Percentiles rank a stretch among this genome's conserved stretches.
phyloP scores from a whole-genome alignment of 495 filamentous ascomycete genomes.

The Aspergillus carlsbadensis region DNA sequence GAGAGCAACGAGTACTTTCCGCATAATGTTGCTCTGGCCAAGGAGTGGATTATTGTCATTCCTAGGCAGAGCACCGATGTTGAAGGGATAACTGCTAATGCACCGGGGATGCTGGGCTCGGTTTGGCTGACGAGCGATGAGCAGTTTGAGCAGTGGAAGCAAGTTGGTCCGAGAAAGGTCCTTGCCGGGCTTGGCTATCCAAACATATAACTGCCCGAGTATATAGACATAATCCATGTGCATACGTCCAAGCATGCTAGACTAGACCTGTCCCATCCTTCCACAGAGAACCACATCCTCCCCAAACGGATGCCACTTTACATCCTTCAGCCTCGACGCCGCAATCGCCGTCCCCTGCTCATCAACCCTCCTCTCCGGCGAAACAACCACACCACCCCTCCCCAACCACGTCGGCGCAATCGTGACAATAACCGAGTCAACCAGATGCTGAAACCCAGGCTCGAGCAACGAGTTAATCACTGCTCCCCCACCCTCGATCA shows the following conservation, averaged over 20 bases:
- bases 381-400: conserved; percentile 71
- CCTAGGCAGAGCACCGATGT: conserved; percentile 26
- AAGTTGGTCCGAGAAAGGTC: conserved; percentile 21
- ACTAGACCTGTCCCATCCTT: conserved; percentile 27
- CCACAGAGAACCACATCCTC: conserved; percentile 78
- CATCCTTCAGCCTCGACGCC: conserved; percentile 59
- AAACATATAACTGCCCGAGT: too few relatives aligned
- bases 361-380: conserved; percentile 49
- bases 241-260: not conserved
- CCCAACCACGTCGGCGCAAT: conserved; percentile 86
- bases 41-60: conserved; percentile 40
- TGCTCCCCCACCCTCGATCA: conserved; percentile 82
- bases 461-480: conserved; percentile 77
- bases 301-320: conserved; percentile 74
- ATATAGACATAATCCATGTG: not conserved
- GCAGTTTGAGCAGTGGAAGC: conserved; percentile 31
- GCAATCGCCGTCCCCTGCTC: conserved; percentile 45
- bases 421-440: conserved; percentile 78
- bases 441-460: conserved; percentile 47
- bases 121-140: conserved; percentile 32
- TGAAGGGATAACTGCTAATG: conserved; percentile 31
- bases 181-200: conserved; percentile 24
- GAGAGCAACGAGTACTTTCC: conserved; percentile 18
- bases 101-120: conserved; percentile 41
- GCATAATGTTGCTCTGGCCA: conserved; percentile 42